These are phyloP conservation scores for Meredithiella fracta DNA, from an alignment of 2,329 filamentous ascomycete genomes.

Conservation along the genomic window DNA sequence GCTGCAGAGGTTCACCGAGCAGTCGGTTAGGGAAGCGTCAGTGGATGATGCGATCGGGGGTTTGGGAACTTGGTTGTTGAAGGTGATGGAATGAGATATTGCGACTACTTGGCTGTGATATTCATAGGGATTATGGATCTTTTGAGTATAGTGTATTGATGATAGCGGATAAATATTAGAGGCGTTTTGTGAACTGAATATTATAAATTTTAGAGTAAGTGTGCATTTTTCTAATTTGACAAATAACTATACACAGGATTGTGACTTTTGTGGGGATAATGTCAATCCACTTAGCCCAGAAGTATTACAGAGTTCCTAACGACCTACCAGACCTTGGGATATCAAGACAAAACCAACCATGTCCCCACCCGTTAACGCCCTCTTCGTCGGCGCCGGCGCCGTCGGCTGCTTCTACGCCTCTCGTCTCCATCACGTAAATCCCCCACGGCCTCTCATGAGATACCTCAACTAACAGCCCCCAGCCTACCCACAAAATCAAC, in stretches of 20 bases:
- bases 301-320: not conserved
- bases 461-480: conserved; percentile 12
- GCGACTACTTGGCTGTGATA: too few species aligned
- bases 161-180: too few species aligned
- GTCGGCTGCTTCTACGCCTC: conserved; percentile 60
- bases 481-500: conserved; percentile 35
- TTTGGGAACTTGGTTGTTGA: too few species aligned
- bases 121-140: too few species aligned
- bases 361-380: conserved; percentile 29
- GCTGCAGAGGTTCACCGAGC: too few species aligned
- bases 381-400: conserved; percentile 55
- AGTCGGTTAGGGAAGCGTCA: too few species aligned
- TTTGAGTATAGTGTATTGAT: too few species aligned
- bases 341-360: not conserved
- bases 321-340: not conserved
- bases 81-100: too few species aligned
- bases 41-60: too few species aligned
- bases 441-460: conserved; percentile 2
- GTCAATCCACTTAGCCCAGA: not conserved
- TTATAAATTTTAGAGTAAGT: too few species aligned
- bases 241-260: not conserved
- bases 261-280: conserved; percentile 5
- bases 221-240: not conserved
- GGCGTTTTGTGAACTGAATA: too few species aligned
- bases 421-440: conserved; percentile 40